Conservation (phyloP, 176 grass and related monocot species). For the Musa acuminata region DNA sequence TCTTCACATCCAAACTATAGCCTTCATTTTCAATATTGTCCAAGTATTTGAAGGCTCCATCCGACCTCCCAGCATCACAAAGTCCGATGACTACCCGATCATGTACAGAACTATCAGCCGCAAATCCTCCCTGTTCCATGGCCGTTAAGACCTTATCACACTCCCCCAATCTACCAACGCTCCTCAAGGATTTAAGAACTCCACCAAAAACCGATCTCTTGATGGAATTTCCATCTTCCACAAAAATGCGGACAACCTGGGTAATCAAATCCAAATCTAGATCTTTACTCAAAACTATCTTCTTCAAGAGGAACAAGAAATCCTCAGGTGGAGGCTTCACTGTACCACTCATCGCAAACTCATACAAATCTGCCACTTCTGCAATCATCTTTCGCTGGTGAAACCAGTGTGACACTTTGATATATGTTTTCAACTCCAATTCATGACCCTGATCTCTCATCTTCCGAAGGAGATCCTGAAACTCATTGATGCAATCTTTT, state of each 20-base stretch:
- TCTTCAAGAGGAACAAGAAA: constrained; percentile 50
- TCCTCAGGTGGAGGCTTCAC: constrained; percentile 27
- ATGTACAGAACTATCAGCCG: constrained; percentile 36
- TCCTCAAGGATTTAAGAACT: constrained; percentile 53
- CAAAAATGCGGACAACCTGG: constrained; percentile 36
- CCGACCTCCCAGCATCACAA: constrained; percentile 40
- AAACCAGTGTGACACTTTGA: constrained; percentile 36
- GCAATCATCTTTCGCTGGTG: constrained; percentile 39
- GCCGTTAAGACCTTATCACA: constrained; percentile 60
- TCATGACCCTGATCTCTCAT: constrained; percentile 34
- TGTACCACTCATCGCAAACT: constrained; percentile 29
- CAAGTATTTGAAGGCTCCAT: constrained; percentile 43
- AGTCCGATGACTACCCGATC: constrained; percentile 47
- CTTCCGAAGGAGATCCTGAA: constrained; percentile 42
- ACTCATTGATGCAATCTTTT: constrained; percentile 48
- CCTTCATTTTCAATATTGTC: constrained; percentile 34
- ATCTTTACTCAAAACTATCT: constrained; percentile 43
- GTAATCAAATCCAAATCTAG: constrained; percentile 47
- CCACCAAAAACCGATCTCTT: constrained; percentile 29
- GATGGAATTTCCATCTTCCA: constrained; percentile 38
- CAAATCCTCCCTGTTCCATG: constrained; percentile 68
- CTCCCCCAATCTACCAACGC: constrained; percentile 55
- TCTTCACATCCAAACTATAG: constrained; percentile 38
- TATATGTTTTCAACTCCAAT: constrained; percentile 50
- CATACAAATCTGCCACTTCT: constrained; percentile 45